These are phyloP conservation scores for Penicillium macrosclerotiorum DNA, from an alignment of 495 filamentous ascomycete genomes.

Conservation along the genomic window DNA sequence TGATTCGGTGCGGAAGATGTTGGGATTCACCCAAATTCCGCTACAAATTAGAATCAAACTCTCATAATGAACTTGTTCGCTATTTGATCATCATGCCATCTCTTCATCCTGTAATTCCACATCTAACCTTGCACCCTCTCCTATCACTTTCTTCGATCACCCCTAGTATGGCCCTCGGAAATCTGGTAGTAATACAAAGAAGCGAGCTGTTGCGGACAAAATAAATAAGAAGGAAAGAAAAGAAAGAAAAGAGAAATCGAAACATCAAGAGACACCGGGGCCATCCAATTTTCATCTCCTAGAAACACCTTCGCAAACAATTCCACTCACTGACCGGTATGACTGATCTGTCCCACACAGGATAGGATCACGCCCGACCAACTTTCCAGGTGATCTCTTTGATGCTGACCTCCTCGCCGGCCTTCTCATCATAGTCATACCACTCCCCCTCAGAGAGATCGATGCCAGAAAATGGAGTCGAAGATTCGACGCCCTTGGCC, in stretches of 20 bases:
- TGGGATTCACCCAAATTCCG: too few relatives aligned
- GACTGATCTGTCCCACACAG: background rate
- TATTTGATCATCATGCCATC: background rate
- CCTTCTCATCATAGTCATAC: slow-evolving; percentile 86
- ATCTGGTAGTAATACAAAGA: slow-evolving; percentile 16
- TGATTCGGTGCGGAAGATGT: background rate
- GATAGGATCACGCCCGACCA: slow-evolving; percentile 34
- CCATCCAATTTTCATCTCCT: slow-evolving; percentile 8
- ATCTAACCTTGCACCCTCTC: too few relatives aligned
- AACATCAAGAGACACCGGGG: too few relatives aligned
- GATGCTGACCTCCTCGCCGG: slow-evolving; percentile 79
- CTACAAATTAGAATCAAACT: too few relatives aligned
- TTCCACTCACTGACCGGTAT: background rate
- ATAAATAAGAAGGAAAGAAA: too few relatives aligned
- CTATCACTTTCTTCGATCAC: too few relatives aligned
- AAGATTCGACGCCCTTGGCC: slow-evolving; percentile 74
- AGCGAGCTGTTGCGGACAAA: too few relatives aligned
- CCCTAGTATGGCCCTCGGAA: too few relatives aligned
- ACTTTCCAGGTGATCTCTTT: slow-evolving; percentile 92
- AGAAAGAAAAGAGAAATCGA: too few relatives aligned
- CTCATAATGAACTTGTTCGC: too few relatives aligned
- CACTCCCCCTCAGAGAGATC: slow-evolving; percentile 86
- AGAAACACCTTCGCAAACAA: background rate
- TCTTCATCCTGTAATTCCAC: background rate
- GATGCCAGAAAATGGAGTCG: slow-evolving; percentile 73